phyloP scores from a whole-genome alignment of 139 green algal species.

The Zygnema cylindricum region DNA sequence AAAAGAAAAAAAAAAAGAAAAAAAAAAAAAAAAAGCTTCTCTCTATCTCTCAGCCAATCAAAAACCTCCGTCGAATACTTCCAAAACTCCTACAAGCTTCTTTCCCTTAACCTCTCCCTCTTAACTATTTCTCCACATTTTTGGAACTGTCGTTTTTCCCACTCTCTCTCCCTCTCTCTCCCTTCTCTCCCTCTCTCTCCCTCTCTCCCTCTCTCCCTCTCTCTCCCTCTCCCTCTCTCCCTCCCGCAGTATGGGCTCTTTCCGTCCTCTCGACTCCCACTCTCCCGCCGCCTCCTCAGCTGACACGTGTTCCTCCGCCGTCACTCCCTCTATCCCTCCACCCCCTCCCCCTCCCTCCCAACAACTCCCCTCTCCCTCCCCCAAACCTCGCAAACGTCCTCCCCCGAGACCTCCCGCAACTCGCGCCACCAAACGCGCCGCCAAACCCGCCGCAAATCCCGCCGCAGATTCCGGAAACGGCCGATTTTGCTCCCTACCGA shows the following conservation, averaged over 20 bases:
- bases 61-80: conserved; percentile 90
- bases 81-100: background rate
- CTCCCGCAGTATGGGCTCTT: conserved; percentile 1
- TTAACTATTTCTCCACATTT: background rate
- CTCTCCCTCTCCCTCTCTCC: background rate
- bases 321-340: background rate
- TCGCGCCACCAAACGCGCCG: too few relatives aligned
- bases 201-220: background rate
- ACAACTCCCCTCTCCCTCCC: background rate
- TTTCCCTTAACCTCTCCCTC: background rate
- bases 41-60: conserved; percentile 82
- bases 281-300: background rate
- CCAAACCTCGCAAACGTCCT: too few relatives aligned
- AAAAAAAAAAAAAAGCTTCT: conserved; percentile 70
- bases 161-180: background rate
- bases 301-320: background rate
- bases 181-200: background rate
- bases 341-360: background rate
- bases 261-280: background rate
- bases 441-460: background rate
- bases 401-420: too few relatives aligned
- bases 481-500: too few relatives aligned
- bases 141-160: background rate
- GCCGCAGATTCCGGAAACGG: background rate
- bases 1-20: too few relatives aligned